Base-by-base conservation (phyloP, 2,329 filamentous ascomycete species). In the Neopestalotiopsis sp. region DNA sequence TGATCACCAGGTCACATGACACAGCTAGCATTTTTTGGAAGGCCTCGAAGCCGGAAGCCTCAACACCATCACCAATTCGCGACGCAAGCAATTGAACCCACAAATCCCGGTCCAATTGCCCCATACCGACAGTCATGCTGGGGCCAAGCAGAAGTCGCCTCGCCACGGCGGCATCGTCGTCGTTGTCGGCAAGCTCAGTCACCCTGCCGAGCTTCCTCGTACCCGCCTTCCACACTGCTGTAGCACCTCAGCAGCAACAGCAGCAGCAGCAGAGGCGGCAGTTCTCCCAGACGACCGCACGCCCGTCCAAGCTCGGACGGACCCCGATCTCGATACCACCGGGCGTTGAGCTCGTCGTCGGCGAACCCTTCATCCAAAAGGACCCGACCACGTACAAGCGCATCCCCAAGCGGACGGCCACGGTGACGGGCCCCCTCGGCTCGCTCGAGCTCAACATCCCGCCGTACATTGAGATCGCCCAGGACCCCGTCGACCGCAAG, bases 231-330 rank as follows among this genome's bases (percentile, higher is more conserved):
- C 89, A 89, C 76, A 72, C 81, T 73, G 67, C 80, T 38, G 34
- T 38, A 38, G 34, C 73, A 71, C 82, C 65, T 65, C 82, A 65
- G 65, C 74, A 20, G 5, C 78, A 72, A 73, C 17, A 28, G 69
- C 17, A 56, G 72, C 80, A 49, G 34, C 34, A 38, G 34, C 34
- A 38, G 34, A 79, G 80, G 72, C 85, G 87, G 77, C 82, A 83
- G 71, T 98, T 98, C 85, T 95, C 93, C 68, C 91, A 90, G 57
- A 92, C 93, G 58, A 79, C 89, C 66, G 81, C 82, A 78, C 86
- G 87, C 74, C 82, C 86, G 69, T 98, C 95, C 59, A 96, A 98
- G 86, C 92, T 99, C 71, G 96, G 96, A 75, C 88, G 90, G 74
- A 92, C 92, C 70, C 89, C 93, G 30, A 88, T 97, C 66, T 91